phyloP scores from a whole-genome alignment of 805 yeast genomes.

The Clavispora vitiphila region DNA sequence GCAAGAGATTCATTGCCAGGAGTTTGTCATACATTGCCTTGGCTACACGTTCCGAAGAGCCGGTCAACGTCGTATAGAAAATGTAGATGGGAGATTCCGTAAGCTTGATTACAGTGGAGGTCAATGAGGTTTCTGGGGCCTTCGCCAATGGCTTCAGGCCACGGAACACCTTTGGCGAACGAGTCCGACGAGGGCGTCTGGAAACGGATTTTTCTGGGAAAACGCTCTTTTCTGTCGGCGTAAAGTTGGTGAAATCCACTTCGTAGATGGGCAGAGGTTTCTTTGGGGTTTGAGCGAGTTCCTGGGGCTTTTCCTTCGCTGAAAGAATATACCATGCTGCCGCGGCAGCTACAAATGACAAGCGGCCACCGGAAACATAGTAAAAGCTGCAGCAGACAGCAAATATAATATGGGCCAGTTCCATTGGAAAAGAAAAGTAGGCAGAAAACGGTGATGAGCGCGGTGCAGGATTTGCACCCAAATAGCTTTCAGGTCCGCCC shows the following conservation, averaged over 20 bases:
- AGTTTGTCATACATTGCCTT: conserved; percentile 40
- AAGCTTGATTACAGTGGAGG: conserved; percentile 35
- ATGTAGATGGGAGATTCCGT: conserved; percentile 56
- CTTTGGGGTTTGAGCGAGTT: conserved; percentile 1
- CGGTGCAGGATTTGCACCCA: conserved; percentile 20
- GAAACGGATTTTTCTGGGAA: conserved; percentile 12
- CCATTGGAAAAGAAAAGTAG: conserved; percentile 12
- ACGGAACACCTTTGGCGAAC: conserved; percentile 40
- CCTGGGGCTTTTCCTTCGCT: background rate
- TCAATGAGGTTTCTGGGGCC: conserved; percentile 29
- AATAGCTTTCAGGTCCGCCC: background rate
- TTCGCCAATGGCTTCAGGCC: conserved; percentile 26
- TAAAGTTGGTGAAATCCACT: conserved; percentile 37
- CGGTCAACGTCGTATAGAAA: conserved; percentile 83
- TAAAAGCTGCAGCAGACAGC: conserved; percentile 24
- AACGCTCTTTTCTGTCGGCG: conserved; percentile 12
- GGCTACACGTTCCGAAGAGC: conserved; percentile 73
- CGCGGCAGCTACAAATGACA: conserved; percentile 28
- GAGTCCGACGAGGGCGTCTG: conserved; percentile 13
- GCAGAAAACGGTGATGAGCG: conserved; percentile 15
- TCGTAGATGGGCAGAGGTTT: conserved; percentile 34
- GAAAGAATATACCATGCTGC: conserved; percentile 8
- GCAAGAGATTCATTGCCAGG: conserved; percentile 15
- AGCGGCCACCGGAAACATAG: conserved; percentile 39
- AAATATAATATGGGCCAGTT: conserved; percentile 12